Base-by-base conservation (phyloP, 306 rosid species). In the Carpinus viminea region DNA sequence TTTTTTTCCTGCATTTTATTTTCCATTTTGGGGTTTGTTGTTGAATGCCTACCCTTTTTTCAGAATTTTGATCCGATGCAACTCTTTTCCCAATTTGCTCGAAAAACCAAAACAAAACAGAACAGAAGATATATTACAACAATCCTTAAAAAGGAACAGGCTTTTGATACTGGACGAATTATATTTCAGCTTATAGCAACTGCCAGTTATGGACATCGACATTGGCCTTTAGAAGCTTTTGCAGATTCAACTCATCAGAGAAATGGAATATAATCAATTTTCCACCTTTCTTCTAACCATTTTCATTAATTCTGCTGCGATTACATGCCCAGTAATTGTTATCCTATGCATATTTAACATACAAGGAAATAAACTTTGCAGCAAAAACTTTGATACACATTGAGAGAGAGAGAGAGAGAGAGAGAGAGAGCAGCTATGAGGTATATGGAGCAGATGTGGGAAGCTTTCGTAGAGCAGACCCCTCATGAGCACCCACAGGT, bases 271-370 rank as follows among this genome's bases (percentile, higher is more conserved):
- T 82, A 77, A 82, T 75, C 87, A 84, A 78, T 64, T 85, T 79
- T 84, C 64, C 21, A 68, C 72, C 72, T 68, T 45, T 28, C 76
- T 76, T 74, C 77, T 52, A 76, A 74, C 82, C 83, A 51, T 76
- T 74, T 47, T 78, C 83, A 80, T 65, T 77, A 74, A 85, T 82
- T 85, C 78, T 75, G 83, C 90, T 82, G 87, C 88, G 84, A 83
- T 81, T 86, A 87, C 91, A 89, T 34, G 79, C 79, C 78, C 78
- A 81, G 81, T 79, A 21, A 79, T 79, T 82, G 85, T 84, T 78
- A 75, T 66, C 85, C 90, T 87, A 85, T 77, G 77, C 79, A 84
- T 86, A 87, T 55, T 83, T 81, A 79, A 87, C 89, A 89, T 85
- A 86, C 85, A 85, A 59, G 78, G 83, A 84, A 84, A 86, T 80